Evolutionary conservation across 495 filamentous ascomycete genomes (phyloP).

Genomic region (Cercophora scortea): DNA sequence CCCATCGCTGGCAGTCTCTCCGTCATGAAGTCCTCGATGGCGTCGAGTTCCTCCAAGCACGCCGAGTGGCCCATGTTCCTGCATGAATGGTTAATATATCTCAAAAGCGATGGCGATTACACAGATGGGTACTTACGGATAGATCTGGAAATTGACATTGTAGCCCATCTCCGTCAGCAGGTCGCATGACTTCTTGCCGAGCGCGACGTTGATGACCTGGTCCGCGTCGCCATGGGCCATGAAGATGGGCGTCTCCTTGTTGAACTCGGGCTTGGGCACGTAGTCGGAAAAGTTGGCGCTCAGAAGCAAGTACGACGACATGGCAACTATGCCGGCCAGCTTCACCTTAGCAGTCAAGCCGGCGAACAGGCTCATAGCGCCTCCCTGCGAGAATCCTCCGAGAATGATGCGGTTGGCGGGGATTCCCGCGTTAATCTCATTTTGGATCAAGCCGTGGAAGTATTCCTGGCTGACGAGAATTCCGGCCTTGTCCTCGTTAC

Average conservation of each 20-base stretch:
- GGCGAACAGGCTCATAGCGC: slow-evolving; percentile 47
- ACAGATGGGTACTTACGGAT: slow-evolving; percentile 46
- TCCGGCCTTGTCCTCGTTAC: slow-evolving; percentile 67
- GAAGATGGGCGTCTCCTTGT: slow-evolving; percentile 77
- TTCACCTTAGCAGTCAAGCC: slow-evolving; percentile 67
- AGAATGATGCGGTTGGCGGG: slow-evolving; percentile 75
- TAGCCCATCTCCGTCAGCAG: slow-evolving; percentile 56
- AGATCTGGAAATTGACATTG: slow-evolving; percentile 68
- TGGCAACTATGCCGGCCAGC: slow-evolving; percentile 78
- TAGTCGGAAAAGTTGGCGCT: slow-evolving; percentile 61
- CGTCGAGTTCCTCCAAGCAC: slow-evolving; percentile 68
- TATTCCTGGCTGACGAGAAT: slow-evolving; percentile 65
- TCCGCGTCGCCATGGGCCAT: slow-evolving; percentile 79
- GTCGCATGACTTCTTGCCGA: slow-evolving; percentile 59
- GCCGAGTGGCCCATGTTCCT: slow-evolving; percentile 72
- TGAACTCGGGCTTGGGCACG: slow-evolving; percentile 55
- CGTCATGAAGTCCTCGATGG: slow-evolving; percentile 70
- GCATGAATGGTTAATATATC: background rate
- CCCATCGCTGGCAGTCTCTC: slow-evolving; percentile 46
- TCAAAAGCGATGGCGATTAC: background rate
- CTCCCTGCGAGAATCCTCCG: slow-evolving; percentile 56
- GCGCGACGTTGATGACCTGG: slow-evolving; percentile 56
- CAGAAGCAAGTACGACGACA: slow-evolving; percentile 77
- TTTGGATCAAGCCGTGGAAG: slow-evolving; percentile 73
- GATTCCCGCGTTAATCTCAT: slow-evolving; percentile 77